Conservation (phyloP, 2,329 filamentous ascomycete species). For the Aspergillus fumigatus region DNA sequence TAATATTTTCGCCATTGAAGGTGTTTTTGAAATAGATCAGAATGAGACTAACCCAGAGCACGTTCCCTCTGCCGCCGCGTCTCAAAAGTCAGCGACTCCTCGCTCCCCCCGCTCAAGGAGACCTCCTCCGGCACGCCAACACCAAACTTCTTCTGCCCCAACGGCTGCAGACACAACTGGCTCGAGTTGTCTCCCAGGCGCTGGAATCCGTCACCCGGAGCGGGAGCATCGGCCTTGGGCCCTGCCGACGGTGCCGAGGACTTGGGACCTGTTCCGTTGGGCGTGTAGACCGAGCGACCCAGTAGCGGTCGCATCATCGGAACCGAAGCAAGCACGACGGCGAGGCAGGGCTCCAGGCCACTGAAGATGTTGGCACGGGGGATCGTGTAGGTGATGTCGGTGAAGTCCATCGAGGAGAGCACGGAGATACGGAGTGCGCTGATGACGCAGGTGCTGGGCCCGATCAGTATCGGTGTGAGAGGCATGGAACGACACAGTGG, state of each 20-base stretch:
- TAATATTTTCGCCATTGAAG: no score
- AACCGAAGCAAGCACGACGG: conserved; percentile 38
- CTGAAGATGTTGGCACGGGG: conserved; percentile 34
- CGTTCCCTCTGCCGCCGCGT: no score
- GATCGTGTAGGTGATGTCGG: conserved; percentile 33
- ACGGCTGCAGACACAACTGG: conserved; percentile 23
- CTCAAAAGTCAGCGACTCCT: no score
- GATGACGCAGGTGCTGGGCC: conserved; percentile 31
- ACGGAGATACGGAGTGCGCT: conserved; percentile 32
- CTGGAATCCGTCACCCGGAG: conserved; percentile 18
- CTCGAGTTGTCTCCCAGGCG: conserved; percentile 25
- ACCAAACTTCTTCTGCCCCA: conserved; percentile 10
- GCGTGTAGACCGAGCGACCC: conserved; percentile 15
- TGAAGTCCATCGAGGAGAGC: conserved; percentile 31
- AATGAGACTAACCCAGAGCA: no score
- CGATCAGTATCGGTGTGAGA: neutral
- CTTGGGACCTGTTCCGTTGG: conserved; percentile 13
- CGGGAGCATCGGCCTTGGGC: conserved; percentile 3
- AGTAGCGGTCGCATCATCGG: conserved; percentile 41
- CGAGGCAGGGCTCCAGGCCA: conserved; percentile 37
- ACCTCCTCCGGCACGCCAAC: neutral
- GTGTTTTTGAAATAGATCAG: no score
- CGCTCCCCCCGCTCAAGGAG: no score
- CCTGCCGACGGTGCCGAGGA: neutral
- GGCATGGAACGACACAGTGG: neutral